Base-by-base conservation (phyloP, 1,139 yeast genomes). In the Yamadazyma diddensiae region DNA sequence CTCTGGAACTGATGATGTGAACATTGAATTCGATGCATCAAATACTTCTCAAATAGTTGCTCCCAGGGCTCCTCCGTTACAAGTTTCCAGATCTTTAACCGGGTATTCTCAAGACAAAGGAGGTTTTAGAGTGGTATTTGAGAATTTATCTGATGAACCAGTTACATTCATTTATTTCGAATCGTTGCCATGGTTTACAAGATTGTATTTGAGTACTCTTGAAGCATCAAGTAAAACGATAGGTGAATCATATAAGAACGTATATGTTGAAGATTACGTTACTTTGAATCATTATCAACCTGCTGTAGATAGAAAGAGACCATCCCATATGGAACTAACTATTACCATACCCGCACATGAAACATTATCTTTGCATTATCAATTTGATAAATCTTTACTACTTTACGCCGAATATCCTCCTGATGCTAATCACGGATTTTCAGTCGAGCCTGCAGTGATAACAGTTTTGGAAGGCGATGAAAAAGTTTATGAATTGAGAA, bases 401-500 rank as follows among this genome's bases (percentile, higher is more conserved):
- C 73, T 82, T 39, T 80, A 86, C 44, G 84, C 92, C 7, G 98
- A 94, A 55, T 94, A 94, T 50, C 98, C 98, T 9, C 98, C 99
- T 1, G 99, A 94, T 65, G 98, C 99, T 2, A 94, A 94, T 55
- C 97, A 92, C 47, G 99, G 99, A 0, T 94, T 92, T 57, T 92
- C 92, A 36, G 79, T 94, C 25, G 94, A 92, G 26, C 95, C 97
- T 0, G 95, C 92, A 3, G 83, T 87, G 5, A 66, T 88, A 8
- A 73, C 83, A 1, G 74, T 84, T 0, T 41, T 73, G 4, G 41
- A 50, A 10, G 37, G 42, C 4, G 45, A 50, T 5, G 41, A 56
- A 1, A 39, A 41, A 23, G 37, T 46, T n/a, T 86, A 85, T 46
- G 73, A 78, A 31, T 55, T 82, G 39, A 72, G 98, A 50, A 87